Percentiles rank a stretch among this genome's conserved stretches.
Evolutionary conservation across 495 filamentous ascomycete species (phyloP).

Genomic region (Clohesyomyces aquaticus): DNA sequence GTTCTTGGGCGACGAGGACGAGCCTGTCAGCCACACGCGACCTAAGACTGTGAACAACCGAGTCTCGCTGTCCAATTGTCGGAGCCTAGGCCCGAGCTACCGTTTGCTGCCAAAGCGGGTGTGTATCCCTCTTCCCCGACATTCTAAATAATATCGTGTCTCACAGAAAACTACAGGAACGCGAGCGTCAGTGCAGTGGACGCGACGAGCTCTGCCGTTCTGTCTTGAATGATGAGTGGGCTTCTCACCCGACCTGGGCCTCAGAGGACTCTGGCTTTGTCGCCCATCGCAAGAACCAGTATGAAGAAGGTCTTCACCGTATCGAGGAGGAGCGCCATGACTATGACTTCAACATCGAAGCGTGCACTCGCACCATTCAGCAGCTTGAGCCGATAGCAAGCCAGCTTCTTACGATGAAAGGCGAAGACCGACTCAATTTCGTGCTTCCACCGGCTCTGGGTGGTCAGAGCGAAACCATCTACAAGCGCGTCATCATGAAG

Average conservation of each 20-base stretch:
- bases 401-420: slow-evolving; percentile 74
- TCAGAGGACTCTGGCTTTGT: slow-evolving; percentile 98
- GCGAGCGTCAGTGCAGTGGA: slow-evolving; percentile 84
- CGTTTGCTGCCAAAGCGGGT: slow-evolving; percentile 79
- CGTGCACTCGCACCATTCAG: slow-evolving; percentile 88
- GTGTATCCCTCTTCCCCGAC: not conserved
- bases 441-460: slow-evolving; percentile 80
- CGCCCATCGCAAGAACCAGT: slow-evolving; percentile 93
- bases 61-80: slow-evolving; percentile 89
- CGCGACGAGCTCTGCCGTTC: slow-evolving; percentile 89
- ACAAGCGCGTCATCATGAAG: slow-evolving; percentile 95
- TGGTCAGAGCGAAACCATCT: slow-evolving; percentile 92
- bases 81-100: slow-evolving; percentile 92
- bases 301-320: slow-evolving; percentile 88
- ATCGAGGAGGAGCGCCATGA: slow-evolving; percentile 99
- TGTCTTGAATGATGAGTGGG: slow-evolving; percentile 97
- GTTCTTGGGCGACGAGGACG: slow-evolving; percentile 71
- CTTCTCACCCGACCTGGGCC: slow-evolving; percentile 97
- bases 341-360: slow-evolving; percentile 98
- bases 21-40: slow-evolving; percentile 72
- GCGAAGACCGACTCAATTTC: slow-evolving; percentile 71
- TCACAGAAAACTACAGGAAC: slow-evolving; percentile 53
- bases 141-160: not conserved
- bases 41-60: slow-evolving; percentile 71
- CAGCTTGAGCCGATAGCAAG: slow-evolving; percentile 91